Conservation (phyloP, 1,139 yeast genomes). For the Suhomyces wounanorum region DNA sequence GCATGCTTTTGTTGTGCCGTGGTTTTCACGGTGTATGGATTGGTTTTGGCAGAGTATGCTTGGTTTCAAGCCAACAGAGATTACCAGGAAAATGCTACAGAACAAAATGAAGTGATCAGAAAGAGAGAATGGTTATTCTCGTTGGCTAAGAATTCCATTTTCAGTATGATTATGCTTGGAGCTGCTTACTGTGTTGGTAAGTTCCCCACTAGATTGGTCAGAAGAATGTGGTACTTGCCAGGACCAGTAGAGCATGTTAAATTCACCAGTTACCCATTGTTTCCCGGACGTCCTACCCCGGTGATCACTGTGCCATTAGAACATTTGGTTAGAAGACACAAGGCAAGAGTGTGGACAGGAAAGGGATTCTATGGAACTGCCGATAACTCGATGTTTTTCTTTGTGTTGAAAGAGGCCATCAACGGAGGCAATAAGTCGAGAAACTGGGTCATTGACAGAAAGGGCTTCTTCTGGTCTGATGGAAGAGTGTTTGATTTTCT, state of each 20-base stretch:
- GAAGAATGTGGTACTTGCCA: slow-evolving; percentile 79
- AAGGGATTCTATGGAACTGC: slow-evolving; percentile 86
- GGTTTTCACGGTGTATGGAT: slow-evolving; percentile 66
- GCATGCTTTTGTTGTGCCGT: slow-evolving; percentile 70
- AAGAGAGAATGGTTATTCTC: slow-evolving; percentile 43
- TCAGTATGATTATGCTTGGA: slow-evolving; percentile 44
- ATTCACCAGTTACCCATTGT: slow-evolving; percentile 70
- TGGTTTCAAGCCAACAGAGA: slow-evolving; percentile 56
- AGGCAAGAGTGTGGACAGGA: slow-evolving; percentile 78
- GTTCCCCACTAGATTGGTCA: slow-evolving; percentile 66
- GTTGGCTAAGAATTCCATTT: slow-evolving; percentile 30
- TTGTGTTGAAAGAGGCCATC: slow-evolving; percentile 59
- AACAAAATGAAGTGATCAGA: slow-evolving; percentile 35
- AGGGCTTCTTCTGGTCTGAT: slow-evolving; percentile 86
- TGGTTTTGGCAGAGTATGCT: slow-evolving; percentile 62
- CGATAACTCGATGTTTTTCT: slow-evolving; percentile 72
- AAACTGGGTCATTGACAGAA: slow-evolving; percentile 81
- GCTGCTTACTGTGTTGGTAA: slow-evolving; percentile 49
- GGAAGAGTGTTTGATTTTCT: slow-evolving; percentile 81
- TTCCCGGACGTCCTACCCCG: slow-evolving; percentile 80
- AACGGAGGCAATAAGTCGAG: slow-evolving; percentile 40
- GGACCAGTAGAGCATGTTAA: slow-evolving; percentile 55
- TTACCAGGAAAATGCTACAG: slow-evolving; percentile 59
- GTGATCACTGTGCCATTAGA: slow-evolving; percentile 66
- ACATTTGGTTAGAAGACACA: slow-evolving; percentile 55